These are phyloP conservation scores for Eucommia ulmoides DNA, from an alignment of 257 asterid species.

Conservation along the genomic window DNA sequence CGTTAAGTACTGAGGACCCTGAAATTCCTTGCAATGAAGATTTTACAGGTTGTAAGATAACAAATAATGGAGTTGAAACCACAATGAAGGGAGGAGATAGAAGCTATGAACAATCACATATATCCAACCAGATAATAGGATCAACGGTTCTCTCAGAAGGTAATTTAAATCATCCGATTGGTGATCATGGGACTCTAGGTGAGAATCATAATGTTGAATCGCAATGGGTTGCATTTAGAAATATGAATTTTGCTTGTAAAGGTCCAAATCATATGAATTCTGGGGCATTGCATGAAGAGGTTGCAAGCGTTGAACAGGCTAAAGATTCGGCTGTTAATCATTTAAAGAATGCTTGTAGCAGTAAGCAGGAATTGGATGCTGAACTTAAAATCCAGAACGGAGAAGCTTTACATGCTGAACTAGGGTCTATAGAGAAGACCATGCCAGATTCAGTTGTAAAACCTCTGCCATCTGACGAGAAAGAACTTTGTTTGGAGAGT, in stretches of 20 bases:
- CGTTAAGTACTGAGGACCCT: conserved; percentile 52
- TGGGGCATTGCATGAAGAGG: conserved; percentile 15
- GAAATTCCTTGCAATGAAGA: conserved; percentile 80
- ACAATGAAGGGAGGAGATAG: neutral
- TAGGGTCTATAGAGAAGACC: conserved; percentile 10
- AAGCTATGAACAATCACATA: conserved; percentile 4
- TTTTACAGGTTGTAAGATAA: conserved; percentile 26
- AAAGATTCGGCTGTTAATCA: conserved; percentile 17
- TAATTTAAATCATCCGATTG: conserved; percentile 11
- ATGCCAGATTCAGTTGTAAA: conserved; percentile 14
- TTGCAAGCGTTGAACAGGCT: conserved; percentile 20
- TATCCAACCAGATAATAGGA: conserved; percentile 17
- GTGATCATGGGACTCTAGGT: conserved; percentile 22
- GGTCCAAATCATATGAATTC: conserved; percentile 13
- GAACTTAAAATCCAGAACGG: conserved; percentile 12
- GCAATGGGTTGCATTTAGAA: conserved; percentile 17
- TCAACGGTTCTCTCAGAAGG: conserved; percentile 10
- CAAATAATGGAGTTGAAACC: conserved; percentile 14
- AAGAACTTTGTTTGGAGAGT: conserved; percentile 34
- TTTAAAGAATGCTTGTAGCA: conserved; percentile 16
- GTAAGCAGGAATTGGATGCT: conserved; percentile 14
- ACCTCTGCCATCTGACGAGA: conserved; percentile 26
- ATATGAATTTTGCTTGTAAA: conserved; percentile 14
- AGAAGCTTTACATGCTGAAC: conserved; percentile 21
- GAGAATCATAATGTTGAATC: conserved; percentile 27